Evolutionary conservation across 805 yeast species (phyloP).

Genomic region (Metschnikowia borealis): DNA sequence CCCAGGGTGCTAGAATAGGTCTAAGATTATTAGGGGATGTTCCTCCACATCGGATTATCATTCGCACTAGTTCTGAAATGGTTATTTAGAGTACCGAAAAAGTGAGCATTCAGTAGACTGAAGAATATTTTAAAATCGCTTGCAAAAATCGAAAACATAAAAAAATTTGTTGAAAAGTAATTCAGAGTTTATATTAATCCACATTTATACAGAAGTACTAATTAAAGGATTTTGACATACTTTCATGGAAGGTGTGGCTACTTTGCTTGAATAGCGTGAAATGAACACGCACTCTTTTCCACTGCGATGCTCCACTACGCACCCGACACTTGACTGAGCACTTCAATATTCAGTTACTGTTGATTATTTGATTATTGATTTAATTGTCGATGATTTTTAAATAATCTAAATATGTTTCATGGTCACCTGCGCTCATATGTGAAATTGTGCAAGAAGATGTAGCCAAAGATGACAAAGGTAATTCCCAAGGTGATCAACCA

Average conservation of each 20-base stretch:
- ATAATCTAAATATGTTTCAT: too few relatives aligned
- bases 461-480: constrained; percentile 64
- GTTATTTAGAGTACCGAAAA: too few relatives aligned
- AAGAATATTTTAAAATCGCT: neutral
- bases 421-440: constrained; percentile 69
- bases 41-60: too few relatives aligned
- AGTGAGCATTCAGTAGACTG: neutral
- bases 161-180: neutral
- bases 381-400: neutral
- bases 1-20: too few relatives aligned
- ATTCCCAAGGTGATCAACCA: constrained; percentile 56
- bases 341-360: too few relatives aligned
- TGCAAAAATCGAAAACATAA: neutral
- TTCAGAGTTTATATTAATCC: neutral
- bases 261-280: too few relatives aligned
- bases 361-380: too few relatives aligned
- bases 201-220: neutral
- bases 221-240: constrained; percentile 37
- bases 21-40: too few relatives aligned
- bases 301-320: too few relatives aligned
- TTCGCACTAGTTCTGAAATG: too few relatives aligned
- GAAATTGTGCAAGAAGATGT: constrained; percentile 63
- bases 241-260: constrained; percentile 44
- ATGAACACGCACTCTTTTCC: too few relatives aligned
- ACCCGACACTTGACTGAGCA: too few relatives aligned